Base-by-base conservation (phyloP, 306 rosid species). In the Bauhinia variegata region DNA sequence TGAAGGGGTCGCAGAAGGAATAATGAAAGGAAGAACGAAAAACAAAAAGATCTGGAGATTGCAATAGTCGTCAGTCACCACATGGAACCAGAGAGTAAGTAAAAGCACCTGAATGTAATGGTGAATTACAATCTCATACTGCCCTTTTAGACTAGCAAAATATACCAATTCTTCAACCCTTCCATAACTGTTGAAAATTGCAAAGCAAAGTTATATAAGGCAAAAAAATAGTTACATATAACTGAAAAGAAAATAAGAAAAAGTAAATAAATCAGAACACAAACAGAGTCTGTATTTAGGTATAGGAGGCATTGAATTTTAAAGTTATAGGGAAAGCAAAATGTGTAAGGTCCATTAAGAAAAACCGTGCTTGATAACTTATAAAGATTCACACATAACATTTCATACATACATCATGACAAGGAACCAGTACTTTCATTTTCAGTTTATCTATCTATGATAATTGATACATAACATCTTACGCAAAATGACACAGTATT, bases 141-240 rank as follows among this genome's bases (percentile, higher is more conserved):
- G 98, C 82, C 88, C 96, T 82, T 89, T 89, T 65, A 93, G 83
- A 79, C 96, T 77, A 63, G 98, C 98, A 68, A 93, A 93, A 83
- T 82, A 93, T 23, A 93, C 98, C 83, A 89, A 71, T 68, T 93
- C 98, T 79, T 93, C 98, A 65, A 86, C 95, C 65, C 95, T 88
- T 57, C 98, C 98, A 58, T 93, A 93, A 80, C 98, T 92, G 96
- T 87, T 61, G 42, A 46, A 80, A 66, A 68, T 77, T 70, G 56
- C 67, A 78, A 76, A 62, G 34, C 48, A 71, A 14, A 58, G 54
- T 23, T 52, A 53, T 37, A 52, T 31, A 38, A 50, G 65, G 38
- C 59, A 52, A 37, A 65, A 37, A 65, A 48, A 70, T 18, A 11
- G 11, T 42, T 34, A 23, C 30, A 7, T 52, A 65, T 23, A 82